Base-by-base conservation (phyloP, 805 yeast species). In the Kuraishia piskuri region DNA sequence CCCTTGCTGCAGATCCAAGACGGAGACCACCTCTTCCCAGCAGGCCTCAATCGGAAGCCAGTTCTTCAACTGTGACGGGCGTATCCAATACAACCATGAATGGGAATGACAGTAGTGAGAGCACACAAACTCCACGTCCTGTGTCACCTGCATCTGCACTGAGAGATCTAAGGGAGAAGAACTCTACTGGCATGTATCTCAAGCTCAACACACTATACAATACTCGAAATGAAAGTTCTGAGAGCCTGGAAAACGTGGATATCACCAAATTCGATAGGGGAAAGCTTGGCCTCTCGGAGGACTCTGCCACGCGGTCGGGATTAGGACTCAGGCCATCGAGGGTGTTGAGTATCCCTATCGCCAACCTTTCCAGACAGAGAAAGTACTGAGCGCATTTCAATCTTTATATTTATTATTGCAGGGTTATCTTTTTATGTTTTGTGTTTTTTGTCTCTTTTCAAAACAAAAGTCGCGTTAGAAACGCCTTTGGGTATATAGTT, bases 331-430 rank as follows among this genome's bases (percentile, higher is more conserved):
- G 47, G 37, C 26, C 48, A 14, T 63, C 68, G 17, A 60, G 60
- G 46, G 53, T 67, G 10, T 55, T 68, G 37, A 66, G 69, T 53
- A 66, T 68, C 50, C 69, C 70, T 8, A 64, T 68, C 23, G 58
- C 68, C 37, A 67, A 69, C 50, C 55, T 66, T 19, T 50, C 52
- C 50, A 52, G 40, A 19, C 46, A 46, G 47, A 50, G 53, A 14
- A 50, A 31, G 22, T n/a, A 21, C 21, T 21, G 14, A 31, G 17
- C 9, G 7, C n/a, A 10, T 31, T 31, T n/a, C 40, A 3, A 3
- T 31, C 40, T 8, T 31, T 31, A 4, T 31, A 31, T 31, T 31
- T 31, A 31, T 31, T 12, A 31, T 31, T 31, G 40, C 40, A 12
- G 14, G 40, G 40, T 22, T 23, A 24, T 21, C 19, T 26, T 14